Evolutionary conservation across 306 rosid species (phyloP).

Genomic region (Medicago truncatula): MtrunA17r5.0-ANR NC_053048.1:30417501-30418000

Average conservation of each 20-base stretch:
- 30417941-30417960: not conserved
- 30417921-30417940: not conserved
- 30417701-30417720: not conserved
- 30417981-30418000: too few species aligned
- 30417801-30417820: slow-evolving; percentile 35
- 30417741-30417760: not conserved
- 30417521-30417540: too few species aligned
- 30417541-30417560: not conserved
- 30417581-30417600: not conserved
- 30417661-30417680: not conserved
- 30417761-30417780: not conserved
- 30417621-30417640: not conserved
- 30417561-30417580: not conserved
- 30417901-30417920: slow-evolving; percentile 80
- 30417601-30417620: not conserved
- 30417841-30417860: slow-evolving; percentile 80
- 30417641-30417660: not conserved
- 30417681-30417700: not conserved
- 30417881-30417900: slow-evolving; percentile 86
- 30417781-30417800: not conserved
- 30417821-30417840: slow-evolving; percentile 35
- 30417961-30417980: not conserved
- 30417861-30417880: slow-evolving; percentile 72
- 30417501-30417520: too few species aligned
- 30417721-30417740: slow-evolving; percentile 23